Percentiles rank a stretch among this genome's conserved stretches.
Evolutionary conservation across 768 basidiomycete species (phyloP).

Genomic region (Leccinum obscurum): DNA sequence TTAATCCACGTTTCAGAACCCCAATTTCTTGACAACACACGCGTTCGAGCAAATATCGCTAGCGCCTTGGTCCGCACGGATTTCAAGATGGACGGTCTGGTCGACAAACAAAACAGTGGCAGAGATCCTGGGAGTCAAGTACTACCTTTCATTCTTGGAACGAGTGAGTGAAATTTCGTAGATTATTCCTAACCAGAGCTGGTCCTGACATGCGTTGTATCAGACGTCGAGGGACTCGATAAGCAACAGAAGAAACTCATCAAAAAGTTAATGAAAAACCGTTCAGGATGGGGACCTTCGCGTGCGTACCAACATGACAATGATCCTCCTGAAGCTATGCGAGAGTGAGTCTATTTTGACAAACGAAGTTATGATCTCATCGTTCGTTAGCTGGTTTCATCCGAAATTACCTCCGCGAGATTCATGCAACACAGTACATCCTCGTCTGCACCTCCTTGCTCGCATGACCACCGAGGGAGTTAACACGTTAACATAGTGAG

Average conservation of each 20-base stretch:
- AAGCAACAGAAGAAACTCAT: conserved; percentile 13
- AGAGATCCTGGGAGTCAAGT: background rate
- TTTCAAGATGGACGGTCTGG: background rate
- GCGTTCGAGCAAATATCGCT: conserved; percentile 21
- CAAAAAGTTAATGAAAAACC: conserved; percentile 6
- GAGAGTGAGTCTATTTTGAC: conserved; percentile 13
- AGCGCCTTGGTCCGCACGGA: conserved; percentile 14
- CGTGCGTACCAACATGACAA: conserved; percentile 26
- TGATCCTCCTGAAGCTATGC: conserved; percentile 23
- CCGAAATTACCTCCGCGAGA: conserved; percentile 10
- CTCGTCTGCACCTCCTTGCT: too few relatives aligned
- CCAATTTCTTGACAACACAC: conserved; percentile 4
- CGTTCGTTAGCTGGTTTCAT: conserved; percentile 7
- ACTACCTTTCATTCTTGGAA: conserved; percentile 19
- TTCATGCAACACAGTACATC: too few relatives aligned
- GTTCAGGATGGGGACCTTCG: background rate
- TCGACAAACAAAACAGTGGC: background rate
- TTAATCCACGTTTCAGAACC: conserved; percentile 4
- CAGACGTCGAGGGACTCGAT: conserved; percentile 9
- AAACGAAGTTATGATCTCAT: background rate
- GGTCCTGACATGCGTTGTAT: background rate
- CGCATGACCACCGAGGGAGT: too few relatives aligned
- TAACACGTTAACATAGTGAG: too few relatives aligned
- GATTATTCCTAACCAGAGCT: background rate
- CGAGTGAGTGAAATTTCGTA: conserved; percentile 10